Evolutionary conservation across 345 rosid genomes (phyloP).

Genomic region (Zanthoxylum bungeanum): DNA sequence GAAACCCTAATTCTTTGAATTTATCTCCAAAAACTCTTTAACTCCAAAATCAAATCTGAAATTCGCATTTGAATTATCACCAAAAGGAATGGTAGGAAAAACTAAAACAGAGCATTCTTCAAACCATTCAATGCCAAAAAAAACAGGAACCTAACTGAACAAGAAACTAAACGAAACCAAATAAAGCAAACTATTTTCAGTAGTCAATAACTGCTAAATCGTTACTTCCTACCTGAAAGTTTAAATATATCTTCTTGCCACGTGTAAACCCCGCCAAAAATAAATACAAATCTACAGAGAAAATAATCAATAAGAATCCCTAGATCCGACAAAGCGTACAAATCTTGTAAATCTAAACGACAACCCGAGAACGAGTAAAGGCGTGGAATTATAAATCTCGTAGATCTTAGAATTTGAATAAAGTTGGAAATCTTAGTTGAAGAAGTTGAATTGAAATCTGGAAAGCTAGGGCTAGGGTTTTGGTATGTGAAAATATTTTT

Average conservation of each 20-base stretch:
- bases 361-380: constrained; percentile 9
- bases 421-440: too few relatives aligned
- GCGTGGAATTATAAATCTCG: constrained; percentile 23
- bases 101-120: constrained; percentile 2
- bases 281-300: constrained; percentile 12
- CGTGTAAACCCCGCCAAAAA: constrained; percentile 10
- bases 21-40: background rate
- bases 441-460: too few relatives aligned
- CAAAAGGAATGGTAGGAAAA: background rate
- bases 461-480: constrained; percentile 62
- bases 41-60: constrained; percentile 7
- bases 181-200: constrained; percentile 6
- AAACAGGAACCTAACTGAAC: background rate
- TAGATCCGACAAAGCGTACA: constrained; percentile 13
- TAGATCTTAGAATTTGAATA: constrained; percentile 38
- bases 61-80: constrained; percentile 16
- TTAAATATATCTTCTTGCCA: background rate
- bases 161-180: constrained; percentile 13
- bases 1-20: constrained; percentile 20
- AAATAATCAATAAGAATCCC: constrained; percentile 14
- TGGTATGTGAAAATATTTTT: constrained; percentile 17
- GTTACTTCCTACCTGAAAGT: constrained; percentile 7
- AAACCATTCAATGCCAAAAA: background rate
- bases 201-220: constrained; percentile 23
- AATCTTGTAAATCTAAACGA: background rate